Base-by-base conservation (phyloP, 257 asterid genomes). In the Solanum medicagineum region DNA sequence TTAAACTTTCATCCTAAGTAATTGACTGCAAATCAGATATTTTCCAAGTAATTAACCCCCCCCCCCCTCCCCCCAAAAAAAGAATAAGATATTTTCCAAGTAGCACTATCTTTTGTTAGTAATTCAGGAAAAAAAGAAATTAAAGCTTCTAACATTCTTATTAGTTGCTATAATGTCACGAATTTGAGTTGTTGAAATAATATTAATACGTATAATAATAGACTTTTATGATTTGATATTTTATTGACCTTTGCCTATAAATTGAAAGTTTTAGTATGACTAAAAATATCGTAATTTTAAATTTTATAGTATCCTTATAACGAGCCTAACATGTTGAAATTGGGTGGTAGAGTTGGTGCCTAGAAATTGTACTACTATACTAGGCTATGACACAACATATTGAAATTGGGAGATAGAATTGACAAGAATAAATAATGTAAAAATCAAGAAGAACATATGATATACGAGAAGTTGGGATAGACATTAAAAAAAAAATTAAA, bases 401-500 rank as follows among this genome's bases (percentile, higher is more conserved):
- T 16, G 1, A 69, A 69, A 16, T 69, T 36, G 77, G 77, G 51
- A 8, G 24, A 36, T 36, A 36, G 51, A 69, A 5, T 36, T 69
- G 40, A 68, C 1, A 68, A 68, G 24, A 32, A 65, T 60, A 60
- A n/a, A 60, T 60, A 60, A 24, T 15, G 77, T 68, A 49, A 68
- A 68, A 68, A 68, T 65, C 45, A 65, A 65, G 45, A 65, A 65
- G n/a, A 65, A 65, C 12, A 65, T 65, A 65, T 65, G 71, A 65
- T 65, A 26, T 65, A 22, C 11, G 5, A 65, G 20, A 26, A 63
- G 36, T 62, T 62, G 69, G 71, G 20, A 65, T 65, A 65, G 44
- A 65, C 69, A 65, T 15, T 59, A 9, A 57, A 57, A 53, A 53
- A 59, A 8, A 17, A 53, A 0, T 4, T 51, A 2, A 56, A 22